Evolutionary conservation across 2,329 filamentous ascomycete species (phyloP), one percentile per base, ranked within the genome.

Genomic region (Cordyceps tenuipes): DNA sequence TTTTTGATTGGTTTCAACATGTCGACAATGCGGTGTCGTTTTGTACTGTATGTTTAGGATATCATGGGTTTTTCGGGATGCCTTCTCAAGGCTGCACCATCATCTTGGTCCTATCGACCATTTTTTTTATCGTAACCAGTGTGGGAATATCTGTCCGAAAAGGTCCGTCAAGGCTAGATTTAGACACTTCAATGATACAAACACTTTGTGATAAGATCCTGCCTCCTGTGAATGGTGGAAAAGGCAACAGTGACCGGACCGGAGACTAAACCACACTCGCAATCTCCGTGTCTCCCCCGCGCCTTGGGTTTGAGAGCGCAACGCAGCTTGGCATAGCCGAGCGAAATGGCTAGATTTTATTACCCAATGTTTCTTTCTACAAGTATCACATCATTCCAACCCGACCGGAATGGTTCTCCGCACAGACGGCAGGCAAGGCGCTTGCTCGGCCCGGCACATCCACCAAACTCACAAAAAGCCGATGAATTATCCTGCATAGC

Each of bases 91-190:
- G 23, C 23, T 23, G 4, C 23, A 23, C 56, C 41, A 46, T 52
- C 39, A 23, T 2, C 31, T 8, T 9, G 48, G 48, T 46, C 56
- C 5, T 2, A 46, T 48, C 3, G 56, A 46, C 56, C 26, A 8
- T 36, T 36, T 19, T n/a, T 46, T 46, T 46, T 23, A 43, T 55
- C 36, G 12, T 49, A n/a, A 39, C 17, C 26, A n/a, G 7, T 31
- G 39, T 55, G 53, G 29, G 19, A 21, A 48, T 29, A 17, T 41
- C 19, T 21, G 15, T 57, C 21, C 3, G 31, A 57, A 43, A 23
- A 58, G 36, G 56, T 44, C 39, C 23, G 56, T 5, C 3, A 34
- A 59, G 36, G 56, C 56, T 59, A 59, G 56, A 62, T 55, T 31
- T 47, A 62, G 48, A 51, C 46, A 31, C 2, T 23, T 43, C 29